Evolutionary conservation across 2,329 filamentous ascomycete species (phyloP).

Genomic region (Monilinia polystroma): DNA sequence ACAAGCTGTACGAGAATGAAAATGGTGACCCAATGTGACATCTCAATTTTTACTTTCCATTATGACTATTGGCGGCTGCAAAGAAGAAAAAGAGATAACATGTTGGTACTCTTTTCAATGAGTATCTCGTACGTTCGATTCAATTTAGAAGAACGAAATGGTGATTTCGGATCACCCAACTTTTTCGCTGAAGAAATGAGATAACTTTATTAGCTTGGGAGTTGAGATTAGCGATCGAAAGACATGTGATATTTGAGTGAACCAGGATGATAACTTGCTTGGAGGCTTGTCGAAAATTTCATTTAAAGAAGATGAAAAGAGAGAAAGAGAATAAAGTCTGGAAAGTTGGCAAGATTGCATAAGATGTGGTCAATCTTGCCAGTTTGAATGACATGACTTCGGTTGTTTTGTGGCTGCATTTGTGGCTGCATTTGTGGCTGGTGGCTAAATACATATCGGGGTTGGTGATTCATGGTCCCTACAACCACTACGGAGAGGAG

Average conservation of each 20-base stretch:
- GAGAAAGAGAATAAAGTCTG: not conserved
- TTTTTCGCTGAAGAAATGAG: not conserved
- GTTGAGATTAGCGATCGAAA: too few species aligned
- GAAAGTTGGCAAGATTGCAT: slow-evolving; percentile 13
- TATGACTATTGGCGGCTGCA: too few species aligned
- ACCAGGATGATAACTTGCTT: not conserved
- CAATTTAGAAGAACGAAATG: too few species aligned
- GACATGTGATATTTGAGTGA: not conserved
- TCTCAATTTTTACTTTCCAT: too few species aligned
- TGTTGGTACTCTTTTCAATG: too few species aligned
- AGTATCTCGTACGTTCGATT: too few species aligned
- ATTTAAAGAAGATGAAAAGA: not conserved
- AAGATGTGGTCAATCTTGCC: not conserved
- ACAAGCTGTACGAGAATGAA: too few species aligned
- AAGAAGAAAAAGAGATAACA: too few species aligned
- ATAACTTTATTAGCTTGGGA: not conserved
- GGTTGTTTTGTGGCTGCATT: not conserved
- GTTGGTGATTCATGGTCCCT: not conserved
- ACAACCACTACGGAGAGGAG: not conserved
- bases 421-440: slow-evolving; percentile 14
- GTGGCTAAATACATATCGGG: not conserved
- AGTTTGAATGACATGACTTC: not conserved
- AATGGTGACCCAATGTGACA: too few species aligned
- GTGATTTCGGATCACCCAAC: too few species aligned
- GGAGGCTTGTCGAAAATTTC: not conserved